Evolutionary conservation across 2,329 filamentous ascomycete species (phyloP).

Genomic region (Hyphodiscus sp.): DNA sequence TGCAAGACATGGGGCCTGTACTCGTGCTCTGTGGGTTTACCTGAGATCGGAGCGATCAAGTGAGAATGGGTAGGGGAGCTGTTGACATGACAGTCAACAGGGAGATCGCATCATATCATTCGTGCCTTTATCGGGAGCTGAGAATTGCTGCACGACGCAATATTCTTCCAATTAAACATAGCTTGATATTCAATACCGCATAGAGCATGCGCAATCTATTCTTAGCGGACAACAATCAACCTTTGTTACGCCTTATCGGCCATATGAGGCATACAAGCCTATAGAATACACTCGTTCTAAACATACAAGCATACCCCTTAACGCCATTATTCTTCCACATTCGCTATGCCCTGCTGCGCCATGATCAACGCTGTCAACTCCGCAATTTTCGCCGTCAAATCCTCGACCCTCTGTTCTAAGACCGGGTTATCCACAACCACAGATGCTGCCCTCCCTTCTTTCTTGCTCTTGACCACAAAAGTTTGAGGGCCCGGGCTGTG

Average conservation of each 20-base stretch:
- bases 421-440: constrained; percentile 11
- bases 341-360: constrained; percentile 39
- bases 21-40: no score
- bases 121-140: no score
- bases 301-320: background rate
- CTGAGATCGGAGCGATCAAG: no score
- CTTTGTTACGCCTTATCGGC: background rate
- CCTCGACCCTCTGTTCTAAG: constrained; percentile 45
- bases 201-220: no score
- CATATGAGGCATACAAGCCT: background rate
- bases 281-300: background rate
- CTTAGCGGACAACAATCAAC: no score
- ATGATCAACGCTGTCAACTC: constrained; percentile 47
- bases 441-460: constrained; percentile 10
- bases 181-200: no score
- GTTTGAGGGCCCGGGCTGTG: constrained; percentile 5
- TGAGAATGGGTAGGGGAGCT: no score
- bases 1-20: no score
- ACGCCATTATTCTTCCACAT: constrained; percentile 6
- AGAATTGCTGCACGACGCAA: no score
- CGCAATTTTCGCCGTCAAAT: constrained; percentile 52
- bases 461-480: constrained; percentile 5
- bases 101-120: no score
- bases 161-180: no score
- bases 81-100: no score